Conservation (phyloP, 2,329 filamentous ascomycete genomes). For the Coleophoma cylindrospora region DNA sequence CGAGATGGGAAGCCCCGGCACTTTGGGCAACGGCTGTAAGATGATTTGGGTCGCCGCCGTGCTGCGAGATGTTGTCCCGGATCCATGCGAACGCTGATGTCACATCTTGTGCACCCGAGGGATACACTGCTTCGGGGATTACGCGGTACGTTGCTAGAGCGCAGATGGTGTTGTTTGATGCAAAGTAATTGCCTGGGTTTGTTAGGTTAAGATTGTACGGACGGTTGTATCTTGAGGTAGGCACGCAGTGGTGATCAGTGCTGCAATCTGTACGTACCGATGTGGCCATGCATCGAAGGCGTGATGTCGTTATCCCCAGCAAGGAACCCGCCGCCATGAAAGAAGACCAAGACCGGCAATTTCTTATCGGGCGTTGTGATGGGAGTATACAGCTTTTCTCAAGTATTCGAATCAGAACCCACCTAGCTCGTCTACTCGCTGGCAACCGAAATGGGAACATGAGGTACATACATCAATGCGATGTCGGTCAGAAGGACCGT, state of each 20-base stretch:
- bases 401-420: not conserved
- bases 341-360: conserved; percentile 13
- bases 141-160: conserved; percentile 19
- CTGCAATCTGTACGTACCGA: conserved; percentile 3
- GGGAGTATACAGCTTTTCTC: not conserved
- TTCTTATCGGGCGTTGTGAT: not conserved
- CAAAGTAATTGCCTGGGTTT: conserved; percentile 16
- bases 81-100: conserved; percentile 11
- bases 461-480: conserved; percentile 2
- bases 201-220: not conserved
- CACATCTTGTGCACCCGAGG: conserved; percentile 12
- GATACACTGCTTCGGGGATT: conserved; percentile 12
- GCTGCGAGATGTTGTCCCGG: conserved; percentile 1
- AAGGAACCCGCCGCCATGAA: conserved; percentile 17
- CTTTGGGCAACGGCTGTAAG: not conserved
- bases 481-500: not conserved
- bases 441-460: not conserved
- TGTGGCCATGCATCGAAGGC: conserved; percentile 10
- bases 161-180: conserved; percentile 19
- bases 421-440: not conserved
- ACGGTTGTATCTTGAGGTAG: too few relatives aligned
- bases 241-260: too few relatives aligned
- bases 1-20: not conserved
- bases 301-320: conserved; percentile 13
- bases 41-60: not conserved